phyloP scores from a whole-genome alignment of 345 rosid genomes.

The Eucalyptus marginata region DNA sequence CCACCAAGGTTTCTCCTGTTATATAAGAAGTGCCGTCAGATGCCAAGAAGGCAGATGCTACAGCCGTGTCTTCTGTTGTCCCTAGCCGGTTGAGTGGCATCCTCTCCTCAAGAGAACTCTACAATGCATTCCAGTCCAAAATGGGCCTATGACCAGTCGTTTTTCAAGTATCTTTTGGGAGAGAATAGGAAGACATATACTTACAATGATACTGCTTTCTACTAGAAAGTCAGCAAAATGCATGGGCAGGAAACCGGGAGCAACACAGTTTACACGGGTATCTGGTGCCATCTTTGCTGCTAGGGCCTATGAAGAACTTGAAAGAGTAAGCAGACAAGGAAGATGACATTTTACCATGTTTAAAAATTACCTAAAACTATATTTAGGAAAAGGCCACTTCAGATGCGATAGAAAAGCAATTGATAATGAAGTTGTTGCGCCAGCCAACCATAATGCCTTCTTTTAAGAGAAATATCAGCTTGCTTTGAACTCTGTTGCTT shows the following conservation, averaged over 20 bases:
- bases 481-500: not conserved
- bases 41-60: conserved; percentile 59
- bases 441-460: not conserved
- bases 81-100: conserved; percentile 64
- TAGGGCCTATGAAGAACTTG: conserved; percentile 46
- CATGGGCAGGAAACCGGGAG: conserved; percentile 89
- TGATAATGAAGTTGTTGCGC: not conserved
- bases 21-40: conserved; percentile 68
- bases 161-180: not conserved
- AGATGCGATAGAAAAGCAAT: not conserved
- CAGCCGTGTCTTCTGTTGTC: conserved; percentile 61
- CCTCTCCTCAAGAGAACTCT: conserved; percentile 37
- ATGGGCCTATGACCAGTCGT: not conserved
- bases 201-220: conserved; percentile 29
- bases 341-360: not conserved
- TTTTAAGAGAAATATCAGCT: not conserved
- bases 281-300: conserved; percentile 63
- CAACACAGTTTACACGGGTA: conserved; percentile 70
- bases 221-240: conserved; percentile 50
- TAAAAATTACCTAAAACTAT: not conserved
- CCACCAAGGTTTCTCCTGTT: conserved; percentile 72
- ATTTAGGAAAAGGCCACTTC: not conserved
- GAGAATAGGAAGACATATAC: not conserved
- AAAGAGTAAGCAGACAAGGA: not conserved
- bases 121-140: not conserved